Percentiles rank a stretch among this genome's conserved stretches.
Evolutionary conservation across 202 grass and related monocot species (phyloP).

Genomic region (Zizania palustris): DNA sequence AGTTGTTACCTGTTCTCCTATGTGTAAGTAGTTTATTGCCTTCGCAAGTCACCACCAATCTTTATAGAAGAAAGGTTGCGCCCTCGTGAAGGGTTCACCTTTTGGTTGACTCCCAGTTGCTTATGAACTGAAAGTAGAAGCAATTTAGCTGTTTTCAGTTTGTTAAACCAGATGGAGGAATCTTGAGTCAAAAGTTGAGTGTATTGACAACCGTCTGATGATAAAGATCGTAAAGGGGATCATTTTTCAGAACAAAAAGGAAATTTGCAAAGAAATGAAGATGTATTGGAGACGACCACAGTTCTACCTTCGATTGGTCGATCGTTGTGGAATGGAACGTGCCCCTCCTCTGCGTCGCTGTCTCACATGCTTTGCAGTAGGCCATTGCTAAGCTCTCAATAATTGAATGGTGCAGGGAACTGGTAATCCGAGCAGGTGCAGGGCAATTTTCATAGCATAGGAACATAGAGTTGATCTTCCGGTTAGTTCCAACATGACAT

Average conservation of each 20-base stretch:
- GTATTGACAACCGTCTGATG: conserved; percentile 38
- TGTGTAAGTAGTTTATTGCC: neutral
- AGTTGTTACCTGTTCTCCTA: conserved; percentile 19
- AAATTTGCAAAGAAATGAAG: conserved; percentile 43
- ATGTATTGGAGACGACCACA: conserved; percentile 19
- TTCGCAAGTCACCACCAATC: conserved; percentile 21
- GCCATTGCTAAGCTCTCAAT: neutral
- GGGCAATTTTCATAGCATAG: conserved; percentile 5
- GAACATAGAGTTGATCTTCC: neutral
- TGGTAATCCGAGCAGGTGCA: conserved; percentile 3
- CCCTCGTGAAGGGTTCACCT: conserved; percentile 40
- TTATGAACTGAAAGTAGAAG: conserved; percentile 25
- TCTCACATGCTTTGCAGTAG: conserved; percentile 40
- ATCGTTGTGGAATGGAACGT: conserved; percentile 46
- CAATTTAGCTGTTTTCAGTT: conserved; percentile 36
- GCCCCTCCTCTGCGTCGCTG: conserved; percentile 21
- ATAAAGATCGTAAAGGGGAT: conserved; percentile 35
- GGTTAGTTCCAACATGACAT: neutral
- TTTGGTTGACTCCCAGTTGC: conserved; percentile 48
- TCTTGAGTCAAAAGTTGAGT: conserved; percentile 61
- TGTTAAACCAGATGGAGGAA: conserved; percentile 50
- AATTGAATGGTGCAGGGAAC: neutral
- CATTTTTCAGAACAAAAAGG: conserved; percentile 17
- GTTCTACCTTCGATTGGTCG: conserved; percentile 38
- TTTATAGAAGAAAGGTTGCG: neutral